Evolutionary conservation across 345 rosid genomes (phyloP), one percentile per base, ranked within the genome.

Genomic region (Boechera divaricarpa): DNA sequence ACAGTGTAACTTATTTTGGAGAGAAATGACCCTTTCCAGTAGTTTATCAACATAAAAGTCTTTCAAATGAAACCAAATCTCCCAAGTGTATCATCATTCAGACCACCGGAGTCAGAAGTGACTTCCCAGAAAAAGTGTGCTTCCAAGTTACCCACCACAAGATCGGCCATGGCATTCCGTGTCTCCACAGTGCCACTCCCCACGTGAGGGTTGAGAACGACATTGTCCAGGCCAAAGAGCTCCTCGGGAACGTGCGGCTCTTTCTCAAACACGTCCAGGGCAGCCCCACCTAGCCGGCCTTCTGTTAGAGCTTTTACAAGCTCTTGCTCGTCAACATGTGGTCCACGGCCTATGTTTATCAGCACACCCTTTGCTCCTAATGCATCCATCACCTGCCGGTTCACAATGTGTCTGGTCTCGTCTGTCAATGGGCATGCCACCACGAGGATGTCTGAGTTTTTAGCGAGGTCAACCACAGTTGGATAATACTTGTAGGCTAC

Each of bases 351-450:
- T 13, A 89, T 77, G 76, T 89, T 91, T 63, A 89, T 87, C 28
- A 91, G 82, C 73, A 91, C 88, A 15, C 94, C 92, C 64, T 85
- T 84, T 15, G 86, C 79, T 67, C 94, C 97, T 60, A 91, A 60
- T 2, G 92, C 88, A 72, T 91, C 82, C 6, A 91, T 83, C 70
- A 91, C 92, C 72, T 83, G 77, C 12, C 85, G 82, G 67, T 87
- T 79, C 31, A 91, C 78, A 47, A 87, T 79, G 71, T 84, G 92
- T 16, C 44, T 76, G 35, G 94, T 87, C 75, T 91, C 83, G 29
- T 77, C 83, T 1, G 83, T 84, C 59, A 87, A 75, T 0, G 90
- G 72, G 67, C 96, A 91, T 24, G 96, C 90, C 60, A 89, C 90
- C 9, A 89, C 82, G 29, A 91, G 82, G 78, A 89, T 83, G 54